Base-by-base conservation (phyloP, 129 eudicot genomes). In the Chrysanthemum makinoi region DNA sequence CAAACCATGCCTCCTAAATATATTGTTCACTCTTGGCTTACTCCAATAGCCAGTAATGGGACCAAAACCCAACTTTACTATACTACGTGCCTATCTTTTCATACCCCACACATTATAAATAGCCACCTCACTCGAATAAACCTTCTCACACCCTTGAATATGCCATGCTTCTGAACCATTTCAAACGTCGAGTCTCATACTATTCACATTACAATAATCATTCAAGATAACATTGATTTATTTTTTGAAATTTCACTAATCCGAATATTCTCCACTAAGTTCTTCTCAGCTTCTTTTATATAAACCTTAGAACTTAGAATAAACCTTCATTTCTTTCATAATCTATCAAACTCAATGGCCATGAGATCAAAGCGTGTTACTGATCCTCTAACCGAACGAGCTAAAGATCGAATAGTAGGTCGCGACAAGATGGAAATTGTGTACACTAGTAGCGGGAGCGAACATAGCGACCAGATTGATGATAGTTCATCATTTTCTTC, bases 341-440 rank as follows among this genome's bases (percentile, higher is more conserved):
- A 6, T 50, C 20, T 50, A 18, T 67, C 48, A 58, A 5, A 2
- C 15, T 8, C 22, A 74, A 88, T 87, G 94, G 81, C 82, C 8
- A 70, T 79, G 24, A 84, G 86, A 60, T 64, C 74, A 18, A 90
- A 85, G 76, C 47, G 81, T 64, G 84, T 90, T 48, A 87, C 95
- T 17, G 86, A 79, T 72, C 97, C 95, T 48, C 62, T 90, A 35
- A 82, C 81, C 49, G 89, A 90, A 3, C 84, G 79, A 39, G 91
- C 79, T 4, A 82, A 82, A 58, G 89, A 86, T 48, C 79, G 89
- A 56, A 87, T 90, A 66, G 63, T 87, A 39, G 85, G 87, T 14
- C 56, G 66, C 17, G 75, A 46, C 6, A 4, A 51, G 58, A 65
- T 30, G 33, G 74, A 65, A 46, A 52, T 79, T 22, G 77, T 67